These are phyloP conservation scores for Populus hybrid DNA, from an alignment of 441 rosid genomes.

Conservation along the genomic window DNA sequence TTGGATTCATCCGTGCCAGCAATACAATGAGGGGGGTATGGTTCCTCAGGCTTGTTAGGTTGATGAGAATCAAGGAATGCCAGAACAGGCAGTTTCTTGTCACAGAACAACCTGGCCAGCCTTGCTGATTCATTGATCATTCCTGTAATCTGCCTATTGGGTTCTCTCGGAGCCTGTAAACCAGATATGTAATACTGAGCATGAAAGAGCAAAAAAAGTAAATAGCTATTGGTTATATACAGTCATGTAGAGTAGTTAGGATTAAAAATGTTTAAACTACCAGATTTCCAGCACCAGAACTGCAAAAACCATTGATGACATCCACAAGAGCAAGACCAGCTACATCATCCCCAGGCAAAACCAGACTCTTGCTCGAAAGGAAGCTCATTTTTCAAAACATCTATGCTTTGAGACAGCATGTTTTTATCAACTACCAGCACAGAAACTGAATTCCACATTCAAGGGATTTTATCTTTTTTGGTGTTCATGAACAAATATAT, in stretches of 20 bases:
- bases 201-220: no score
- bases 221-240: neutral
- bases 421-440: constrained; percentile 2
- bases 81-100: constrained; percentile 63
- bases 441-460: neutral
- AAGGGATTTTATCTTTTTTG: neutral
- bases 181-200: neutral
- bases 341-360: constrained; percentile 36
- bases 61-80: constrained; percentile 73
- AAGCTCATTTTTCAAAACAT: constrained; percentile 48
- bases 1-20: constrained; percentile 62
- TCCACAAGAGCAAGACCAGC: constrained; percentile 68
- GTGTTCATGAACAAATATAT: neutral
- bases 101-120: constrained; percentile 52
- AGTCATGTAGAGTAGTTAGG: no score
- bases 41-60: constrained; percentile 66
- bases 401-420: constrained; percentile 21
- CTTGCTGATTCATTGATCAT: constrained; percentile 61
- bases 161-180: constrained; percentile 58
- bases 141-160: constrained; percentile 52
- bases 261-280: constrained; percentile 17
- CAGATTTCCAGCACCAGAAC: constrained; percentile 66
- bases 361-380: constrained; percentile 47
- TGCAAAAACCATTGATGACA: constrained; percentile 68
- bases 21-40: constrained; percentile 76